Base-by-base conservation (phyloP, 768 basidiomycete species). In the Hirschioporus abietinus region DNA sequence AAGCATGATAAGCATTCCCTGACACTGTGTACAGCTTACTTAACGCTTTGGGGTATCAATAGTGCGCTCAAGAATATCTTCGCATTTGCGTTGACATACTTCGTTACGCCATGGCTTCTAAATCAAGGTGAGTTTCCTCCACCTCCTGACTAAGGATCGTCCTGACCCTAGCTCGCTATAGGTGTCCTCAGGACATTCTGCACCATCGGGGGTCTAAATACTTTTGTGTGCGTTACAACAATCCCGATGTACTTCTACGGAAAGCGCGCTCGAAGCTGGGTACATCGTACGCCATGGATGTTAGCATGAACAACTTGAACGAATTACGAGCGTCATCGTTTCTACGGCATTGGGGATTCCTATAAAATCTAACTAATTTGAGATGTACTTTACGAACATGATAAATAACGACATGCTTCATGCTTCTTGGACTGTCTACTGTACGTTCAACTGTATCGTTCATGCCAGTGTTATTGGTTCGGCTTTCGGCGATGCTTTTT, bases 211-310 rank as follows among this genome's bases (percentile, higher is more conserved):
- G 70, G 68, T 23, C 8, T 71, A 1, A 57, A 58, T 20, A 65
- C 65, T 9, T 8, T 66, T 57, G 68, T 64, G 30, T 35, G 68
- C 18, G 15, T 64, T 7, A 58, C 67, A 15, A 64, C 63, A 0
- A 60, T 66, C 24, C 69, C 64, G 8, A 34, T 66, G 69, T 70
- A 66, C 60, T 34, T 66, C 58, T 68, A 67, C 58, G 70, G 70
- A 35, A 70, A 70, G 66, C 63, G 68, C 25, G 64, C 65, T 8
- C 18, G 65, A 36, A 65, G 65, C 52, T 65, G 65, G 65, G 65
- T 65, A 59, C 63, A 64, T 34, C 26, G 63, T 10, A 64, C 63
- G 23, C 63, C 63, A 27, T 64, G 63, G 63, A 64, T 64, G 63
- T 36, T 64, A 18, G 25, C 63, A 36, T 64, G 35, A 64, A 3